These are phyloP conservation scores for Starmerella apicola DNA, from an alignment of 805 yeast genomes.

Conservation along the genomic window DNA sequence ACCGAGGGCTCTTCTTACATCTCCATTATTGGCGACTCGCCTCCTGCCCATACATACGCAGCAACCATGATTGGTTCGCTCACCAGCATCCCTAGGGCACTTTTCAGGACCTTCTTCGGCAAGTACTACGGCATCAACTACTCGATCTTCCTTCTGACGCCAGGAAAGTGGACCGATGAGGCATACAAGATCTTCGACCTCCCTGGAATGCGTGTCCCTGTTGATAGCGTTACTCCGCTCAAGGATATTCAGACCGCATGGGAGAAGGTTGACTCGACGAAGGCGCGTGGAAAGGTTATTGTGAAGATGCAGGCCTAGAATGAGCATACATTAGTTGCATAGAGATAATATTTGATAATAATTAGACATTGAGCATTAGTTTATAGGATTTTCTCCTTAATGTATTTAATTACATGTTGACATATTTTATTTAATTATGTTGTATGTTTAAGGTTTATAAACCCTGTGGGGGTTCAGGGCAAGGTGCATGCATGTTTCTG, in stretches of 20 bases:
- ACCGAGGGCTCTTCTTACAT: slow-evolving; percentile 38
- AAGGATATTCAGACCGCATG: slow-evolving; percentile 41
- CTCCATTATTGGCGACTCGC: slow-evolving; percentile 45
- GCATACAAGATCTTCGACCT: slow-evolving; percentile 37
- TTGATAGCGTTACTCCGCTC: slow-evolving; percentile 45
- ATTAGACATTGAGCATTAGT: too few species aligned
- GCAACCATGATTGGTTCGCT: slow-evolving; percentile 5
- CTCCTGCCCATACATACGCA: slow-evolving; percentile 12
- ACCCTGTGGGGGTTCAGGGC: too few species aligned
- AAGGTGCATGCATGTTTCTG: too few species aligned
- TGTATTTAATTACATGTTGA: too few species aligned
- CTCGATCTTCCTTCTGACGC: slow-evolving; percentile 9
- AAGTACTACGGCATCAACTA: slow-evolving; percentile 25
- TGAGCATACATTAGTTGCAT: too few species aligned
- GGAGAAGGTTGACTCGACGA: slow-evolving; percentile 35
- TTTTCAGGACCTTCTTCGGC: slow-evolving; percentile 24
- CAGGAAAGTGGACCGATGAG: slow-evolving; percentile 30
- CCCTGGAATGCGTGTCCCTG: slow-evolving; percentile 34
- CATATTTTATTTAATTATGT: too few species aligned
- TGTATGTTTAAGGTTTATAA: neutral
- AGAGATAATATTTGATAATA: too few species aligned
- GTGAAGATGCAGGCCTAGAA: too few species aligned
- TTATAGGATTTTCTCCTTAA: too few species aligned
- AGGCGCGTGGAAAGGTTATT: slow-evolving; percentile 61
- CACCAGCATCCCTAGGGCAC: slow-evolving; percentile 16